These are phyloP conservation scores for Hemisphaericaspora xylanilytica DNA, from an alignment of 1,139 yeast genomes.

Conservation along the genomic window DNA sequence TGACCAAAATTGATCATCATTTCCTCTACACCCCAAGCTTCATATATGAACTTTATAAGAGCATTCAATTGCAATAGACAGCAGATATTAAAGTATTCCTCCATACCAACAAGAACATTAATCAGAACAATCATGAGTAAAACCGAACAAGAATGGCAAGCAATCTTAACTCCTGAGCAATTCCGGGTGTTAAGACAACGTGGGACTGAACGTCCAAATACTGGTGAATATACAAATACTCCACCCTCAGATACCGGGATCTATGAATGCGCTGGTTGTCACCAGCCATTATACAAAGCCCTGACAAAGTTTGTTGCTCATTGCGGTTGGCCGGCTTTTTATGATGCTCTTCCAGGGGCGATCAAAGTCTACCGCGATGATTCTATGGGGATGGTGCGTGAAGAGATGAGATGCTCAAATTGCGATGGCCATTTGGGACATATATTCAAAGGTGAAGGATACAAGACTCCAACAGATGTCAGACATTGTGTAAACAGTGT, in stretches of 20 bases:
- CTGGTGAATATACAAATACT: conserved; percentile 64
- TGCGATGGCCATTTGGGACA: conserved; percentile 97
- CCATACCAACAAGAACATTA: neutral
- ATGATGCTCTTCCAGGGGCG: conserved; percentile 82
- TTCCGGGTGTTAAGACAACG: conserved; percentile 73
- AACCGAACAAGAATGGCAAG: conserved; percentile 75
- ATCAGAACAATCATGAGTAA: conserved; percentile 26
- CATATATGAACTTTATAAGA: neutral
- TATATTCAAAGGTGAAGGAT: conserved; percentile 94
- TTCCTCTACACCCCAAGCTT: no score
- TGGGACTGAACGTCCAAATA: conserved; percentile 81
- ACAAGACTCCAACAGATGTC: conserved; percentile 80
- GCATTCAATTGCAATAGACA: neutral
- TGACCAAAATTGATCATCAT: no score
- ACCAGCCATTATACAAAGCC: conserved; percentile 73
- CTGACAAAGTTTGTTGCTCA: conserved; percentile 81
- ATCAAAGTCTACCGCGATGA: conserved; percentile 59
- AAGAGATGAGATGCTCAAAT: conserved; percentile 82
- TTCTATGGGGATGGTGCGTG: conserved; percentile 72
- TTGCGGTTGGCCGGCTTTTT: conserved; percentile 99
- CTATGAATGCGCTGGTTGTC: conserved; percentile 85
- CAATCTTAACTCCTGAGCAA: conserved; percentile 72
- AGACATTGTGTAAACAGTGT: conserved; percentile 94
- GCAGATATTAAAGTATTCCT: neutral
- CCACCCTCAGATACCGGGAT: conserved; percentile 51